Evolutionary conservation across 306 rosid genomes (phyloP), one percentile per base, ranked within the genome.

Genomic region (Oemleria cerasiformis): DNA sequence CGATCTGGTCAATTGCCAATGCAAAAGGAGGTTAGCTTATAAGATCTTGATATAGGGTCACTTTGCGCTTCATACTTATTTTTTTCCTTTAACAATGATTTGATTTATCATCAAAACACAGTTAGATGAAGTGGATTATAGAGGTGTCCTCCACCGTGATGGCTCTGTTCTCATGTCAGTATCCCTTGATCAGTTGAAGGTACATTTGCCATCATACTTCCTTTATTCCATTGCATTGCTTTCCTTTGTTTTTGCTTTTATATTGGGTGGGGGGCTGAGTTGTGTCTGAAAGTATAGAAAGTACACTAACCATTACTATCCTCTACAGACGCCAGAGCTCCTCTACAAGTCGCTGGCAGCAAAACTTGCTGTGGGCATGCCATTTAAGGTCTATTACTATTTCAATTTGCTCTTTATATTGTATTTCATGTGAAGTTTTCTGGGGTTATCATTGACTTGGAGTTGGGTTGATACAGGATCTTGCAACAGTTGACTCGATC

Each of bases 81-180:
- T 38, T 49, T 9, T 16, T 39, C 74, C 63, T 63, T n/a, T 17
- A 61, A 45, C 34, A n/a, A 53, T 78, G 49, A 39, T 71, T 56
- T 43, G 48, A 72, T 57, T 30, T 30, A 77, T 75, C 48, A 25
- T 73, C 65, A 73, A 65, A 13, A 55, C 63, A 44, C 87, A 94
- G 99, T 97, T 96, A 19, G 99, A 94, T 68, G 97, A 94, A 77
- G 97, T 91, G 54, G 99, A 94, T 83, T 94, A 81, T 79, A 91
- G 99, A 89, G 97, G 97, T 21, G 87, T 66, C 40, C 85, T 94
- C 59, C 99, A 94, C 76, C 94, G 99, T 59, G 99, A 94, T 23
- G 99, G 99, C 62, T 94, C 99, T 63, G 99, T 94, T 80, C 96
- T 94, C 77, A 86, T 91, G 96, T 78, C 99, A 63, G 92, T 91